phyloP scores from a whole-genome alignment of 2,329 filamentous ascomycete species.

The Cucurbitaria berberidis region DNA sequence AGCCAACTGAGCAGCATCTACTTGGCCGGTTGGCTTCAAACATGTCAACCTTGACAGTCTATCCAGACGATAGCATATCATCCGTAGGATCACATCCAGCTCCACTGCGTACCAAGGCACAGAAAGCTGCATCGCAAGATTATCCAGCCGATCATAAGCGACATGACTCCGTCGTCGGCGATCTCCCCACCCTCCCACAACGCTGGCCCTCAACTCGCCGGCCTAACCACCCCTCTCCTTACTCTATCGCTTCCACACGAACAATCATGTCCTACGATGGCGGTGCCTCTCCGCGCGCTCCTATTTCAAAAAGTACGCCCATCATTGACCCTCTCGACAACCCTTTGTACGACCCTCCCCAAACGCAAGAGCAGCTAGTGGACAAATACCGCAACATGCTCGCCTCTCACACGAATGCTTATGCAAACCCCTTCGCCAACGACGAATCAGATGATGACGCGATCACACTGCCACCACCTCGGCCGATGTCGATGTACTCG shows the following conservation, averaged over 20 bases:
- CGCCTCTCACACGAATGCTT: neutral
- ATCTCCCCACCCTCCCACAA: neutral
- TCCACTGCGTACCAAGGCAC: neutral
- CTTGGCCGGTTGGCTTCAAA: neutral
- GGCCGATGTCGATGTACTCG: constrained; percentile 12
- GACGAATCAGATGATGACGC: neutral
- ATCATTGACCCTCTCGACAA: constrained; percentile 10
- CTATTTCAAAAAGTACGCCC: neutral
- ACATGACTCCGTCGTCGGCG: neutral
- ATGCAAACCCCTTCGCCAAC: neutral
- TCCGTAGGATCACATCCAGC: neutral
- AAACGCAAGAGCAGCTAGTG: constrained; percentile 1
- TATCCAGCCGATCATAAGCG: neutral
- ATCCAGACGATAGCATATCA: neutral
- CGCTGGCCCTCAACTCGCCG: neutral
- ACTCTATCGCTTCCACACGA: neutral
- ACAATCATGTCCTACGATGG: constrained; percentile 16
- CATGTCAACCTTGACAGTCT: neutral
- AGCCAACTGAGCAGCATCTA: neutral
- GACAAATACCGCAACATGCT: constrained; percentile 10
- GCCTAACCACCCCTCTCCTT: neutral
- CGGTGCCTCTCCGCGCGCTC: neutral
- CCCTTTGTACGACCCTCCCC: constrained; percentile 5
- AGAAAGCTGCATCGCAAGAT: neutral
- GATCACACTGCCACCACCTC: constrained; percentile 7